These are phyloP conservation scores for Atractiella rhizophila DNA, from an alignment of 768 basidiomycete species.

Conservation along the genomic window DNA sequence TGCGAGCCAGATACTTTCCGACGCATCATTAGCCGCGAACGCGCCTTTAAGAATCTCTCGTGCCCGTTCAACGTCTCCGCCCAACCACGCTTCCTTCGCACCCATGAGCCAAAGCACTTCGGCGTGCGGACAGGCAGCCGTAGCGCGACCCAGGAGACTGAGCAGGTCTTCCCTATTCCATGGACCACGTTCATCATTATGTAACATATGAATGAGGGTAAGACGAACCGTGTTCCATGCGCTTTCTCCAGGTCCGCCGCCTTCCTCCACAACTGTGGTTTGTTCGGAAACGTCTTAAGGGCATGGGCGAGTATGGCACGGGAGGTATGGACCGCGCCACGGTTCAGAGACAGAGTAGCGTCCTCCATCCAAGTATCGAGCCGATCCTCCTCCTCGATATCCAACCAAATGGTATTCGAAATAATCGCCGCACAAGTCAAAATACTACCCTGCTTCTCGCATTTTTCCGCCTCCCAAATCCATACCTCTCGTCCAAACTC, in stretches of 20 bases:
- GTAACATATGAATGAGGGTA: constrained; percentile 1
- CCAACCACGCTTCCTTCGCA: constrained; percentile 89
- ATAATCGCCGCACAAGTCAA: constrained; percentile 82
- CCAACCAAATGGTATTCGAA: constrained; percentile 78
- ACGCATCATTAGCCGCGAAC: constrained; percentile 84
- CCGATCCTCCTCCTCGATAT: constrained; percentile 81
- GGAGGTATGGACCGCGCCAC: constrained; percentile 53
- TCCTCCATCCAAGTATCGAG: constrained; percentile 75
- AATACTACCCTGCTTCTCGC: constrained; percentile 59
- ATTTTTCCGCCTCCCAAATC: constrained; percentile 80
- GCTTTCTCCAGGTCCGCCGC: constrained; percentile 82
- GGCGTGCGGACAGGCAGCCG: constrained; percentile 74
- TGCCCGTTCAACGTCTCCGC: constrained; percentile 69
- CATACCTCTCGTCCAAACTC: constrained; percentile 76
- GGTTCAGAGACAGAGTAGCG: constrained; percentile 52
- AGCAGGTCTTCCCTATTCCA: constrained; percentile 43
- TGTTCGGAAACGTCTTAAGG: constrained; percentile 68
- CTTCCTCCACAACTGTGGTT: constrained; percentile 57
- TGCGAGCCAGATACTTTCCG: constrained; percentile 91
- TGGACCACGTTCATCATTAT: too few relatives aligned
- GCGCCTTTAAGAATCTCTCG: constrained; percentile 67
- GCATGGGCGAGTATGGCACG: constrained; percentile 76
- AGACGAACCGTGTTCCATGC: constrained; percentile 48
- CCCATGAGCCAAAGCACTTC: constrained; percentile 95
- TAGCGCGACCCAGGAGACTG: constrained; percentile 54